Base-by-base conservation (phyloP, 768 basidiomycete genomes). In the Leccinum incarnatum region DNA sequence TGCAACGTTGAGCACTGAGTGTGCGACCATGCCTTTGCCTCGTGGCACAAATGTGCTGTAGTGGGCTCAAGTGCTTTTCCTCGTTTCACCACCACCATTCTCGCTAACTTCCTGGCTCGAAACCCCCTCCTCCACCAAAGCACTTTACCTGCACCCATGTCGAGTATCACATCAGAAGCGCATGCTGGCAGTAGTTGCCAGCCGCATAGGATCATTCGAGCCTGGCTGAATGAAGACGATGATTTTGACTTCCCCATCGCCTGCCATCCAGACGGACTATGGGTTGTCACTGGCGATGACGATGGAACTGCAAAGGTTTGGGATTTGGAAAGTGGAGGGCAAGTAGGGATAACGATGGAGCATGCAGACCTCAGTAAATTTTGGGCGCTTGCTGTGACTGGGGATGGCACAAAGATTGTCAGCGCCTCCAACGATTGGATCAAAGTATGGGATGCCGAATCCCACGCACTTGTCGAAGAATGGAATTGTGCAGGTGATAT, bases 241-340 rank as follows among this genome's bases (percentile, higher is more conserved):
- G 5, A 25, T 25, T 5, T 12, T 0, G 10, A 29, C 32, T 12
- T 12, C 1, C 12, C 12, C 5, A 1, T 60, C 3, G 25, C 17
- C 10, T 60, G 30, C 25, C 32, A 63, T 23, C 62, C 50, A 11
- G 63, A 46, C 2, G 58, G 61, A 34, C 29, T 29, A 29, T 56
- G 36, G 1, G 36, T 60, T 17, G 61, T 55, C 8, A 56, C 54
- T 9, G 34, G 55, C 19, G 62, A 25, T 4, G 1, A 15, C 14
- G 46, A 50, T 3, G 27, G 42, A 8, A 30, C 2, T n/a, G 9
- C 50, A 0, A 46, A 8, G 3, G 4, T 56, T 15, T 64, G 54
- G 57, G 19, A 58, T 45, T 12, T 61, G 11, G 57, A 56, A 36
- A 48, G 7, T 19, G 62, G 62, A 1, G 9, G 25, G n/a, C 56